These are phyloP conservation scores for Aphanomyces cochlioides DNA, from an alignment of 352 stramenopile species.

Conservation along the genomic window DNA sequence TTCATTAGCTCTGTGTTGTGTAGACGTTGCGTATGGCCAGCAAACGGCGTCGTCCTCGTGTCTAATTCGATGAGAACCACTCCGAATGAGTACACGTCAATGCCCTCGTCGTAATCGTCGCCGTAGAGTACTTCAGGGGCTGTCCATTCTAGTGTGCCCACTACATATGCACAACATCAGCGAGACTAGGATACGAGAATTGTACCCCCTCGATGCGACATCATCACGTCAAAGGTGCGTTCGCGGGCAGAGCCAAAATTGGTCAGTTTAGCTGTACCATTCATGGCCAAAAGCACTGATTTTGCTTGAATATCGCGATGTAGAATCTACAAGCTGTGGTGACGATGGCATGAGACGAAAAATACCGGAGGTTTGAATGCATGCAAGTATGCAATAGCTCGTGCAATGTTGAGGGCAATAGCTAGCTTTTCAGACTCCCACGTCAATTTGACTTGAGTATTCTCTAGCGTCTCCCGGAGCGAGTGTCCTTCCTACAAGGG, in stretches of 20 bases:
- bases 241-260: slow-evolving; percentile 23
- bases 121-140: slow-evolving; percentile 13
- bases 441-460: slow-evolving; percentile 5
- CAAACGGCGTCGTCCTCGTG: slow-evolving; percentile 7
- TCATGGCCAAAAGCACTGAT: not conserved
- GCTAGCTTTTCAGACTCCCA: slow-evolving; percentile 50
- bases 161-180: not conserved
- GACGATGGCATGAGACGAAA: not conserved
- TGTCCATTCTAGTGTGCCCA: slow-evolving; percentile 1
- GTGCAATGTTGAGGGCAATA: slow-evolving; percentile 44
- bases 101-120: slow-evolving; percentile 22
- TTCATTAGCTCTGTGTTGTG: not conserved
- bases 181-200: no score
- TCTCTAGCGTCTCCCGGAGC: not conserved
- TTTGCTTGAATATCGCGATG: slow-evolving; percentile 1
- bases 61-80: slow-evolving; percentile 15
- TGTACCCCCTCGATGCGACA: slow-evolving; percentile 1
- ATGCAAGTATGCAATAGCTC: slow-evolving; percentile 52
- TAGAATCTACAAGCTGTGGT: not conserved
- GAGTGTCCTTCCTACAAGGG: not conserved
- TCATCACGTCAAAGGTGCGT: not conserved
- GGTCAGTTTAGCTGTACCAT: not conserved
- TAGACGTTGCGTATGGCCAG: not conserved
- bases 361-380: slow-evolving; percentile 36
- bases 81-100: slow-evolving; percentile 21